Percentiles rank a stretch among this genome's conserved stretches.
Evolutionary conservation across 345 rosid genomes (phyloP).

Genomic region (Citrus mangshanensis): DNA sequence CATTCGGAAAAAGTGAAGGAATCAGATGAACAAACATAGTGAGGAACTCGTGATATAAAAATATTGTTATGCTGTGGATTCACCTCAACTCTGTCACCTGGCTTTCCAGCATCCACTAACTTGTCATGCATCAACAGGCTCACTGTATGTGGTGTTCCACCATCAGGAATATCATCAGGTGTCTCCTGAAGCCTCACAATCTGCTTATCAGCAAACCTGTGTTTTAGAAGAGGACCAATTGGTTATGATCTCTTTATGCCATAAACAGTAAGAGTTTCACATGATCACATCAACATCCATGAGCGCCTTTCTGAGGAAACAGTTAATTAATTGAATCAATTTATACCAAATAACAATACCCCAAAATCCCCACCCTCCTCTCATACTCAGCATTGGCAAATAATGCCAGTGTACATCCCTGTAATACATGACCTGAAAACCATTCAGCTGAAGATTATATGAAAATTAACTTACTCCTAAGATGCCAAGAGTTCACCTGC

Average conservation of each 20-base stretch:
- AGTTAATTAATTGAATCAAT: background rate
- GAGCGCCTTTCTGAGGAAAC: background rate
- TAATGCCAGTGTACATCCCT: background rate
- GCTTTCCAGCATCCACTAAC: slow-evolving; percentile 91
- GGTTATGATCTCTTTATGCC: background rate
- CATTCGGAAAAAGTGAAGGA: too few relatives aligned
- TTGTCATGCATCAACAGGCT: slow-evolving; percentile 98
- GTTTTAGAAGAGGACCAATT: background rate
- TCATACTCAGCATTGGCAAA: background rate
- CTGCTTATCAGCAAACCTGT: slow-evolving; percentile 97
- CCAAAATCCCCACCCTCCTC: background rate
- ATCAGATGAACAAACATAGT: background rate
- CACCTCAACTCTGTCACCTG: slow-evolving; percentile 98
- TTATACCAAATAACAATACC: background rate
- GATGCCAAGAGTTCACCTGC: background rate
- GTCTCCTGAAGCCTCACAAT: slow-evolving; percentile 98
- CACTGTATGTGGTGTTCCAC: slow-evolving; percentile 98
- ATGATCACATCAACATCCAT: background rate
- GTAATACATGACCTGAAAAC: background rate
- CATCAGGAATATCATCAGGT: slow-evolving; percentile 95
- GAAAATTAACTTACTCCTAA: background rate
- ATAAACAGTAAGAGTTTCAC: background rate
- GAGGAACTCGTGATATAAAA: background rate
- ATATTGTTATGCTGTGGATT: background rate
- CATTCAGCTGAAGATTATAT: background rate